Evolutionary conservation across 2,329 filamentous ascomycete genomes (phyloP).

Genomic region (Aspergillus sp.): DNA sequence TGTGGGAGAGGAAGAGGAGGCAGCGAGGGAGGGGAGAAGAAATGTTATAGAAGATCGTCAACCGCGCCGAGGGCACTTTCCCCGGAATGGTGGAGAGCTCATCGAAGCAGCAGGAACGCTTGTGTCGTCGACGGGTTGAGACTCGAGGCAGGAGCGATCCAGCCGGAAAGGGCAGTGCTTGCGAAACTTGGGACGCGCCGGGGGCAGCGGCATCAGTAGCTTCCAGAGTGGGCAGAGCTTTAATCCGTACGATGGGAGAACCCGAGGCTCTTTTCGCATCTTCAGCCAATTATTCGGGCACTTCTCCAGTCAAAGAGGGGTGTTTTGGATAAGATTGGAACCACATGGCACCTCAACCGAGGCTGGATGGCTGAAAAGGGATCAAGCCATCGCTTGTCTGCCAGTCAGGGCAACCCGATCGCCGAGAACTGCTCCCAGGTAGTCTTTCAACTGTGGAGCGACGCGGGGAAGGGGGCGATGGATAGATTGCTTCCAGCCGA

Average conservation of each 20-base stretch:
- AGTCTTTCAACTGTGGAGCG: background rate
- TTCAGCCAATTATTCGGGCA: background rate
- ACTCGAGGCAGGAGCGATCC: constrained; percentile 14
- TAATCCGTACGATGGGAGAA: background rate
- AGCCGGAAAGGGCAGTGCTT: constrained; percentile 13
- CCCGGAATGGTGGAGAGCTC: background rate
- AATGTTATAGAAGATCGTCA: constrained; percentile 5
- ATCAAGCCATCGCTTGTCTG: background rate
- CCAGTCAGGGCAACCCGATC: background rate
- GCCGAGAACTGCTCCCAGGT: background rate
- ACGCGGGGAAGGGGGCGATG: background rate
- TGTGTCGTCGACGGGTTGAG: constrained; percentile 5
- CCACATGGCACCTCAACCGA: constrained; percentile 11
- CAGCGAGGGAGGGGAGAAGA: background rate
- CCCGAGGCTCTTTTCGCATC: background rate
- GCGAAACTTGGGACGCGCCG: constrained; percentile 1
- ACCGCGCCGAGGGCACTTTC: constrained; percentile 8
- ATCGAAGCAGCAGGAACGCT: background rate
- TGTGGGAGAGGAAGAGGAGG: constrained; percentile 45
- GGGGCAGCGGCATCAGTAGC: background rate
- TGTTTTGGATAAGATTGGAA: background rate
- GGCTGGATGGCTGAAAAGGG: background rate
- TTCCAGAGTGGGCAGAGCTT: background rate
- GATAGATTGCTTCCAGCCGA: constrained; percentile 3
- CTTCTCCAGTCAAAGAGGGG: background rate